Evolutionary conservation across 345 rosid genomes (phyloP), one percentile per base, ranked within the genome.

Genomic region (Citrus reticulata): DNA sequence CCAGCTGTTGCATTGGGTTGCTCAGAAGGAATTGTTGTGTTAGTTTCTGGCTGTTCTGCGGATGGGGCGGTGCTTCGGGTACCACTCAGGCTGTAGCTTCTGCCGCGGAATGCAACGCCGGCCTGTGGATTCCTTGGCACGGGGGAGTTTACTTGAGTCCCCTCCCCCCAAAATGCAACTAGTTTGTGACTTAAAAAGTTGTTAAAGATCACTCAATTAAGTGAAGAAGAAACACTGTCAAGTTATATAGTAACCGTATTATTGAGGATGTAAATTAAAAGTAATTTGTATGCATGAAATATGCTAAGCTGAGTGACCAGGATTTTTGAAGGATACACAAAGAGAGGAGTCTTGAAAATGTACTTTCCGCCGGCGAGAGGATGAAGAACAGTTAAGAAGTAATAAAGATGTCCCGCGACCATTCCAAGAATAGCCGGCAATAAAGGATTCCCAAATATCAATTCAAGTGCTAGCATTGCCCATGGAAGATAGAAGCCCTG

Each of bases 401-500:
- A 89, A 64, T 86, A 87, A 5, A 88, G 74, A 77, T 91, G 95
- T 25, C 95, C 95, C 6, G 88, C 90, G 9, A 89, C 81, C 78
- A 91, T 88, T n/a, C 95, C 93, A 9, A 89, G 84, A 42, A 91
- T 83, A 37, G 83, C 93, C 7, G 95, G 93, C 89, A 29, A 83
- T 75, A 95, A 71, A 7, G 84, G 78, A 27, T 68, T 0, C 37
- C 98, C 95, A 68, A 91, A 79, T 8, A 91, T 82, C 82, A 89
- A 76, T 49, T 91, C 89, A 51, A 91, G 80, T 10, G 89, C 95
- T 30, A 91, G 82, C 88, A 89, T 72, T 70, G 89, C 90, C 95
- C 95, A 91, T 2, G 93, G 95, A 58, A 89, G 91, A 80, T 88
- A 89, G 77, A 91, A 88, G 22, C 90, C 95, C 93, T 91, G 74